Evolutionary conservation across 2,329 filamentous ascomycete genomes (phyloP), one percentile per base, ranked within the genome.

Genomic region (Aspergillus unguis): DNA sequence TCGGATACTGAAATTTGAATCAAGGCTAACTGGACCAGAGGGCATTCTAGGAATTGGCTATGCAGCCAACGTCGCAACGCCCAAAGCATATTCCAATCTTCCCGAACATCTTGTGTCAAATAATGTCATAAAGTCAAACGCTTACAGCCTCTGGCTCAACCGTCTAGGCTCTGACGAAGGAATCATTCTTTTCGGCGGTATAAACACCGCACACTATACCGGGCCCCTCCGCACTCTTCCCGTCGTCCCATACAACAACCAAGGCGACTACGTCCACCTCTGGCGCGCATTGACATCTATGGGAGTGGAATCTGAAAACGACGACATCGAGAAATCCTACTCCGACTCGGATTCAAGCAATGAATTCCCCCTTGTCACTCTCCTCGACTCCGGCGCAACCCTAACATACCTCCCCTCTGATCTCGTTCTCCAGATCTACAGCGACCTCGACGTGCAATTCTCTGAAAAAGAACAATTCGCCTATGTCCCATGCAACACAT

Each of bases 31-130:
- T 17, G 9, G 26, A 41, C 8, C 26, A 59, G 57, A 59, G 46
- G 55, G 88, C 32, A 89, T 96, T 43, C 70, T 95, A 9, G 91
- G 91, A 27, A 85, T 96, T 55, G 91, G 91, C 5, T 95, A 95
- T 67, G 68, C 78, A 0, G 68, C 77, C 61, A 91, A 92, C 66
- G 90, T 95, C 70, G 87, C 49, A 77, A 77, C 47, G 50, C 79
- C 77, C 5, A 53, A 58, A 10, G 50, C 77, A 3, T 58, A 58
- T 69, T 68, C 80, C 33, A 90, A 90, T 67, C 73, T 90, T 4
- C 86, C 86, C 0, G 77, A 81, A 33, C 80, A 80, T 53, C 73
- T 90, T 71, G 80, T 79, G 0, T 68, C 80, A 17, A 75, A 80
- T 6, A 83, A 83, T 10, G 54, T 77, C 50, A 88, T 87, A 58